phyloP scores from a whole-genome alignment of 305 asterid species.

The Coffea humblotiana region DNA sequence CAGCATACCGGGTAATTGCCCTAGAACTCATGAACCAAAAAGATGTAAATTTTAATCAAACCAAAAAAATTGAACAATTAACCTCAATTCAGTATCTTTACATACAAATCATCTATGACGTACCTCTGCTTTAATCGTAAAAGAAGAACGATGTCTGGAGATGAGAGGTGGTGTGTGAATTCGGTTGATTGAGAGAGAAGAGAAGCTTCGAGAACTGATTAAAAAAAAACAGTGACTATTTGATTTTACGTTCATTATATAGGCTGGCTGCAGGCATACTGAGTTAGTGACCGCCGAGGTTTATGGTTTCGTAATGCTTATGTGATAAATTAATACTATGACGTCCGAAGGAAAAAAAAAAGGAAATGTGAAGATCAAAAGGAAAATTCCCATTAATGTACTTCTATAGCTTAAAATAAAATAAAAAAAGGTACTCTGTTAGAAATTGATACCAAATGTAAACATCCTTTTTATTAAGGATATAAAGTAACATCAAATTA shows the following conservation, averaged over 20 bases:
- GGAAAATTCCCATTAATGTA: no score
- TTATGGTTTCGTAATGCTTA: slow-evolving; percentile 2
- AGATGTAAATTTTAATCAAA: background rate
- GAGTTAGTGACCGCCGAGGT: no score
- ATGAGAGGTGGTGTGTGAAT: background rate
- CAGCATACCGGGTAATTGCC: background rate
- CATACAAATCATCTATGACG: background rate
- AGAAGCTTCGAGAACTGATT: background rate
- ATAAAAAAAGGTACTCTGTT: no score
- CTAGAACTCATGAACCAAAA: background rate
- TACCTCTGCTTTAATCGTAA: slow-evolving; percentile 1
- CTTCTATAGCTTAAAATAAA: no score
- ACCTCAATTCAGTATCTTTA: background rate
- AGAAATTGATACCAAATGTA: no score
- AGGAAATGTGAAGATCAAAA: no score
- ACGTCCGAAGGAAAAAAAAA: background rate
- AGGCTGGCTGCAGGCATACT: no score
- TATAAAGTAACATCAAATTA: no score
- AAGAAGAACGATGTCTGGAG: background rate
- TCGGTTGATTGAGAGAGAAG: background rate
- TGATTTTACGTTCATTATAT: background rate
- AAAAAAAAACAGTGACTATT: no score
- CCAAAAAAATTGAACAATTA: background rate
- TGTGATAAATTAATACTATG: background rate
- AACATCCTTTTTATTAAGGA: no score